A percentile compares a stretch with the other conserved stretches of the same genome.
These are phyloP conservation scores for Globomyces sp. DNA, from an alignment of 371 early-diverging fungal genomes.

Conservation along the genomic window DNA sequence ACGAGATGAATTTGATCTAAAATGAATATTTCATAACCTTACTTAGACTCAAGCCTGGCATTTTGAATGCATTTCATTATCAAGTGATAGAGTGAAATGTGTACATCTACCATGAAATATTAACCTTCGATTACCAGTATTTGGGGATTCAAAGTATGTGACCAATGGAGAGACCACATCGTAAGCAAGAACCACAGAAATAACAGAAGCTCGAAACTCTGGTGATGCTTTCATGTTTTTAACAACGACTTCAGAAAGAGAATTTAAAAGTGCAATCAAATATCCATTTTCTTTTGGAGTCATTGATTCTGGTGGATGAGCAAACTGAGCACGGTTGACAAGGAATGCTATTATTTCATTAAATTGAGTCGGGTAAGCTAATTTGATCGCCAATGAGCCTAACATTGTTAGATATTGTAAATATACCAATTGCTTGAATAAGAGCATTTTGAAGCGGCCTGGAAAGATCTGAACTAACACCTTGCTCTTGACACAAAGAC, in stretches of 20 bases:
- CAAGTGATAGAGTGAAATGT: no score
- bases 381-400: conserved; percentile 72
- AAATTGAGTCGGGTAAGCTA: conserved; percentile 80
- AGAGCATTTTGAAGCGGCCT: conserved; percentile 18
- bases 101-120: neutral
- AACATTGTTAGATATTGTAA: neutral
- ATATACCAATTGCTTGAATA: neutral
- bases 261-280: neutral
- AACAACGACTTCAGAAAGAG: neutral
- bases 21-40: no score
- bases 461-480: neutral
- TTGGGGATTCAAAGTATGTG: neutral
- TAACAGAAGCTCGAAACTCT: neutral
- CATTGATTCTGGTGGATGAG: conserved; percentile 4
- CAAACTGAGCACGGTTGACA: conserved; percentile 59
- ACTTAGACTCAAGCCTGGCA: no score
- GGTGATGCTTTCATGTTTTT: neutral
- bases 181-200: neutral
- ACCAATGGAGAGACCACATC: neutral
- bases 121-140: neutral
- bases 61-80: no score
- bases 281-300: neutral
- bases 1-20: no score
- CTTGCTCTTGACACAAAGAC: conserved; percentile 26
- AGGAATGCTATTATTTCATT: conserved; percentile 76